These are phyloP conservation scores for Austroboletus eburneus DNA, from an alignment of 768 basidiomycete species.

Conservation along the genomic window DNA sequence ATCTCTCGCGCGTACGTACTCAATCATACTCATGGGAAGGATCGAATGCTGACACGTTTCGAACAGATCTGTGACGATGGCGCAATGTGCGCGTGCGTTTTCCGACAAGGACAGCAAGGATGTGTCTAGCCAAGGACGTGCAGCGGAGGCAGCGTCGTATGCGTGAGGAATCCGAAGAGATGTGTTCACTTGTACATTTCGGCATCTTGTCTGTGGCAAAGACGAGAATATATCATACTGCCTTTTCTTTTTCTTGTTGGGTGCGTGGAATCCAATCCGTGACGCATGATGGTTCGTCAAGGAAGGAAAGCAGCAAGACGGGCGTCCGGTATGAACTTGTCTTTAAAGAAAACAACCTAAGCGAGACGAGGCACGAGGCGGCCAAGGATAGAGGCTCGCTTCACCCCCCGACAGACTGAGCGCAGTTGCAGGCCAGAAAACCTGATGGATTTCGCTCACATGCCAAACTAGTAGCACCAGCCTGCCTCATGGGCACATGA, in stretches of 20 bases:
- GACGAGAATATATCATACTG: constrained; percentile 6
- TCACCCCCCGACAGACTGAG: no score
- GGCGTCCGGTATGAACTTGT: no score
- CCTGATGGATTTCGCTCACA: no score
- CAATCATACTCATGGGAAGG: not conserved
- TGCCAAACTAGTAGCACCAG: no score
- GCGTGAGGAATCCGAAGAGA: constrained; percentile 4
- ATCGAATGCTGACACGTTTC: not conserved
- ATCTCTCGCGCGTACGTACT: constrained; percentile 85
- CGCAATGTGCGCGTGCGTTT: constrained; percentile 86
- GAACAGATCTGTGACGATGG: constrained; percentile 88
- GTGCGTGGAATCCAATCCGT: no score
- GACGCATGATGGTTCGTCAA: no score
- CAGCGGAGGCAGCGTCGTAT: constrained; percentile 8
- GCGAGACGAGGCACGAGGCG: no score
- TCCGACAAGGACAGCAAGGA: constrained; percentile 54
- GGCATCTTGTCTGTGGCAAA: constrained; percentile 6
- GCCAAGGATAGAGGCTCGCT: no score
- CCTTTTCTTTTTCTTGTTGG: not conserved
- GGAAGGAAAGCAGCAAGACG: no score
- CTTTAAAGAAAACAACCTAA: no score
- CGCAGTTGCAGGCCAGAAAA: no score
- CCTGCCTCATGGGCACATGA: no score
- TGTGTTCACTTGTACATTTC: not conserved
- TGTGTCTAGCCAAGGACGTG: not conserved